phyloP scores from a whole-genome alignment of 345 rosid species.

The Eucalyptus tenuipes region DNA sequence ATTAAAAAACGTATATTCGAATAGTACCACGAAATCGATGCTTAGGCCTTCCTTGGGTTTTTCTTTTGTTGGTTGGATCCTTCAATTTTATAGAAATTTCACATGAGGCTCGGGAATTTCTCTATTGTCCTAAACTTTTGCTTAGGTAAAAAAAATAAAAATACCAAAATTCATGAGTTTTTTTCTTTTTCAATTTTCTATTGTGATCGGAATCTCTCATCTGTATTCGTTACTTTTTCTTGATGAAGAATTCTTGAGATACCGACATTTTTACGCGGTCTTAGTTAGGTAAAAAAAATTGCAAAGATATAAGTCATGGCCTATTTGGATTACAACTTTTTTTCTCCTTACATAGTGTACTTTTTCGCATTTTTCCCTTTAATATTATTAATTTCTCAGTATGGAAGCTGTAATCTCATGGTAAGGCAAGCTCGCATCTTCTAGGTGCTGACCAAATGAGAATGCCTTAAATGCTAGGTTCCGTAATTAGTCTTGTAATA shows the following conservation, averaged over 20 bases:
- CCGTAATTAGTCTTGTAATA: neutral
- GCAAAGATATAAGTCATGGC: neutral
- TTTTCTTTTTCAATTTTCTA: neutral
- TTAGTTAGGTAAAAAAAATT: neutral
- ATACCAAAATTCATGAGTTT: neutral
- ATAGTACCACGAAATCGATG: neutral
- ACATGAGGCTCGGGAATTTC: neutral
- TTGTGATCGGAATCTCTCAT: neutral
- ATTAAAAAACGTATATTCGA: neutral
- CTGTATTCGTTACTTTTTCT: neutral
- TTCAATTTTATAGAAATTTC: neutral
- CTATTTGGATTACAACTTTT: neutral
- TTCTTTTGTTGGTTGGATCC: neutral
- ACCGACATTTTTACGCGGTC: neutral
- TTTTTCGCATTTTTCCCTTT: neutral
- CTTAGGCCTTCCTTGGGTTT: neutral
- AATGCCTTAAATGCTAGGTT: neutral
- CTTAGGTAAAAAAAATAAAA: neutral
- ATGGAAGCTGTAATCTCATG: neutral
- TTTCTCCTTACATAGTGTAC: neutral
- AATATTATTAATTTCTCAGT: neutral
- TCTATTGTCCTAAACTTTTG: neutral
- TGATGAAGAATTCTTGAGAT: neutral
- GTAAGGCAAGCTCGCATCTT: neutral
- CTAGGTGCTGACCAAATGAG: neutral